Conservation (phyloP, 1,284 basidiomycete genomes). For the Bjerkandera adusta region DNA sequence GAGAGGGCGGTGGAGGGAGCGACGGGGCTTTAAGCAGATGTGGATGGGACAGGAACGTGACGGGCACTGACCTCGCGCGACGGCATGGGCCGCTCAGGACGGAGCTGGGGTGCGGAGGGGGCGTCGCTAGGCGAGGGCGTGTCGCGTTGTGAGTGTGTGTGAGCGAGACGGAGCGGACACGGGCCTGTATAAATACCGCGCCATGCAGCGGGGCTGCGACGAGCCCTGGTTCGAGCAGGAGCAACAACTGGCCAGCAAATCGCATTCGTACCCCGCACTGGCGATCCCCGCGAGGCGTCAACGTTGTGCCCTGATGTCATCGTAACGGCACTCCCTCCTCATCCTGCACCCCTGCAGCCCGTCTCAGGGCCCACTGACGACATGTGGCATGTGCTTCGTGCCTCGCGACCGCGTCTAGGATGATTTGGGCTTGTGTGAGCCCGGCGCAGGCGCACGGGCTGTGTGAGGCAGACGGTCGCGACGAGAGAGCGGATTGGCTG, state of each 20-base stretch:
- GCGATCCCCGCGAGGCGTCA: conserved; percentile 12
- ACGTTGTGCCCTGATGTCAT: conserved; percentile 14
- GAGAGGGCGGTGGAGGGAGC: neutral
- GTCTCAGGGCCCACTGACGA: conserved; percentile 4
- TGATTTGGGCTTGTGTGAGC: neutral
- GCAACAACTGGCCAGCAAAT: too few relatives aligned
- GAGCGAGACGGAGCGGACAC: neutral
- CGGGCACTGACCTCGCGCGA: neutral
- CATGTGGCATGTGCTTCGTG: too few relatives aligned
- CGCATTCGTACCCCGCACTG: conserved; percentile 9
- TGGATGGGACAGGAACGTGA: neutral
- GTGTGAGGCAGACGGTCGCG: neutral
- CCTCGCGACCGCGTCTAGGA: too few relatives aligned
- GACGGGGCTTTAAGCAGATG: neutral
- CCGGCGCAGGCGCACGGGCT: neutral
- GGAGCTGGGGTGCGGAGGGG: neutral
- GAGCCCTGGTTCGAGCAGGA: neutral
- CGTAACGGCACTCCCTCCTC: neutral
- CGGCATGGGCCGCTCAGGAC: conserved; percentile 1
- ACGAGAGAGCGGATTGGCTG: neutral
- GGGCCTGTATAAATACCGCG: conserved; percentile 10
- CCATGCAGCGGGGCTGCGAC: neutral
- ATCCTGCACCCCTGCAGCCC: too few relatives aligned
- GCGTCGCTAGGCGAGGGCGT: neutral
- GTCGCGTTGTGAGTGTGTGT: neutral